Conservation (phyloP, 352 stramenopile genomes). For the Pythium diclinum region DNA sequence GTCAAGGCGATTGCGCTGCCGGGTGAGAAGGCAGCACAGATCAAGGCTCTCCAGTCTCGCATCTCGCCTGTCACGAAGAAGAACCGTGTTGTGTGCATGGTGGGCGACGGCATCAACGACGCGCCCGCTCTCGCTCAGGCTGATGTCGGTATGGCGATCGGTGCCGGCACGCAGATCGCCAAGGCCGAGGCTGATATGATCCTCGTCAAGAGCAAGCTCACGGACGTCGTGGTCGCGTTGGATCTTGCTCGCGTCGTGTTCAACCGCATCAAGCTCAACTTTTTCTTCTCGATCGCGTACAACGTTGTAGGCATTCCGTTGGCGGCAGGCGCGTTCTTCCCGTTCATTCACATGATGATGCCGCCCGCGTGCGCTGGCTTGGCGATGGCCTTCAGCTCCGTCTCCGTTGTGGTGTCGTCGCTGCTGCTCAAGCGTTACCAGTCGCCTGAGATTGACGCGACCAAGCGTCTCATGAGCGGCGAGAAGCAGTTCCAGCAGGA, state of each 20-base stretch:
- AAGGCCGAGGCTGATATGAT: slow-evolving; percentile 88
- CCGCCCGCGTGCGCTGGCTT: slow-evolving; percentile 80
- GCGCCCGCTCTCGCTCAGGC: slow-evolving; percentile 89
- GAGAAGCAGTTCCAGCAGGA: slow-evolving; percentile 59
- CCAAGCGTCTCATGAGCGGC: slow-evolving; percentile 22
- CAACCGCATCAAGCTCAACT: slow-evolving; percentile 81
- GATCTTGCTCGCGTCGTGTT: slow-evolving; percentile 82
- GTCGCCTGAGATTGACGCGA: slow-evolving; percentile 38
- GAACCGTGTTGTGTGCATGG: slow-evolving; percentile 87
- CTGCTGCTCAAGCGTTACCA: slow-evolving; percentile 81
- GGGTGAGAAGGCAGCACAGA: slow-evolving; percentile 92
- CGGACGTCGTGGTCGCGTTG: slow-evolving; percentile 80
- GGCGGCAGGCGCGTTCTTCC: slow-evolving; percentile 83
- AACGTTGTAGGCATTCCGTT: slow-evolving; percentile 83
- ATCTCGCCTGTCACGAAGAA: slow-evolving; percentile 70
- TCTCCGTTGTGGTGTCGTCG: slow-evolving; percentile 84
- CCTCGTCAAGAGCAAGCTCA: slow-evolving; percentile 81
- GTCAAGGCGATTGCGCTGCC: slow-evolving; percentile 89
- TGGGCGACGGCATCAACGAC: slow-evolving; percentile 96
- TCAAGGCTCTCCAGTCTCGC: slow-evolving; percentile 79
- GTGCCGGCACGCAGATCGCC: slow-evolving; percentile 88
- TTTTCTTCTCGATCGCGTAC: slow-evolving; percentile 88
- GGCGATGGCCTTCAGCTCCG: slow-evolving; percentile 86
- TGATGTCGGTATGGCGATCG: slow-evolving; percentile 92
- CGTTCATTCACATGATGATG: slow-evolving; percentile 79